Evolutionary conservation across 495 filamentous ascomycete genomes (phyloP).

Genomic region (Tuber umbilicatum): DNA sequence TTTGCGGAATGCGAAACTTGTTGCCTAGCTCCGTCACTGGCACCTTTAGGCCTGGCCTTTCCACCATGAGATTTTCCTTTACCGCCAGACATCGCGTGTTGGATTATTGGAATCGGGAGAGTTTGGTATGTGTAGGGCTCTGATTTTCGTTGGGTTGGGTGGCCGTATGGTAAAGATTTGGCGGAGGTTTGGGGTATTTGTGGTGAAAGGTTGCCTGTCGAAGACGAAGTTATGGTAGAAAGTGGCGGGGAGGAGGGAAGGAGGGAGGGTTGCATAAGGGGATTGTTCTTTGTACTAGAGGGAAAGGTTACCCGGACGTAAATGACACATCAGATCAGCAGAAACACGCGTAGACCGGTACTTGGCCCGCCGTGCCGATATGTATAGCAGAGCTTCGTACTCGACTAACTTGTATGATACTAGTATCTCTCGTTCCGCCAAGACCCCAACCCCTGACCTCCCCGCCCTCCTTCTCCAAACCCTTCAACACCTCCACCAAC

Average conservation of each 20-base stretch:
- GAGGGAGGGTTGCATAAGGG: neutral
- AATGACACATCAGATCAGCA: neutral
- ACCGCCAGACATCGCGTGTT: conserved; percentile 62
- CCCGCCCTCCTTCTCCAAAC: no score
- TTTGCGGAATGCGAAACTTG: conserved; percentile 98
- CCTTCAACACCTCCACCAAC: no score
- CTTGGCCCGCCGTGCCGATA: no score
- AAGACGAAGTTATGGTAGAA: neutral
- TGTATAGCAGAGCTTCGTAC: no score
- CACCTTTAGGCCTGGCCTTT: conserved; percentile 82
- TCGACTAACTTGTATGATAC: no score
- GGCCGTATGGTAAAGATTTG: neutral
- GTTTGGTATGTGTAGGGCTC: neutral
- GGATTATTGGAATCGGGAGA: neutral
- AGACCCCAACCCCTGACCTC: no score
- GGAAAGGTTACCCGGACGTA: neutral
- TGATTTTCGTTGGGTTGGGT: neutral
- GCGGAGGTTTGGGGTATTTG: neutral
- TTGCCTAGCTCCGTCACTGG: conserved; percentile 71
- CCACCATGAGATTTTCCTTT: conserved; percentile 93
- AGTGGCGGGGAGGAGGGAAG: neutral
- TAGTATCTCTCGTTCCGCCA: no score
- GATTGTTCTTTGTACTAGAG: neutral
- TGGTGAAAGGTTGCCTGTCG: neutral
- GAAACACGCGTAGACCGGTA: no score